These are phyloP conservation scores for Aspergillus oerlinghausenensis DNA, from an alignment of 2,329 filamentous ascomycete species.

Conservation along the genomic window DNA sequence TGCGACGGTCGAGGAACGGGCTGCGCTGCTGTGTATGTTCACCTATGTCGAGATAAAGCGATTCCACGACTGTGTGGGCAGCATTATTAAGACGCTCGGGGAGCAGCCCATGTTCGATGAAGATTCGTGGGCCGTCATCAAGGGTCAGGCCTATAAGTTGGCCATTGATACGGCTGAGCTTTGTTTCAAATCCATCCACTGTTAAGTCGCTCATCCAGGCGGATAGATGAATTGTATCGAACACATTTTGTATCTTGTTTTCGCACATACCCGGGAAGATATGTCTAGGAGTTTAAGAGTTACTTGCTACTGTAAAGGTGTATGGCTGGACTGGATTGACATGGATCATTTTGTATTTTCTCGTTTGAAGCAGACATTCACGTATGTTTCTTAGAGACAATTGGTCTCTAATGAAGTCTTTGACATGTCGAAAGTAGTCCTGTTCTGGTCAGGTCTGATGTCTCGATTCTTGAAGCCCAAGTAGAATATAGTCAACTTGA, in stretches of 20 bases:
- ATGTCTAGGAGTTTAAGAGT: neutral
- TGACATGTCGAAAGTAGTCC: too few species aligned
- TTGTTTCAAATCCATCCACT: neutral
- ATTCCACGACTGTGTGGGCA: neutral
- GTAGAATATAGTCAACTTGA: neutral
- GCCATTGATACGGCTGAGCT: neutral
- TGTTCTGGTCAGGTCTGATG: too few species aligned
- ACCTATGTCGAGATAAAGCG: constrained; percentile 3
- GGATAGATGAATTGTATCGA: neutral
- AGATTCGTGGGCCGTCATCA: constrained; percentile 4
- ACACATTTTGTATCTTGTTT: neutral
- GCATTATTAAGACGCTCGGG: neutral
- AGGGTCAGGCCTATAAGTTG: constrained; percentile 1
- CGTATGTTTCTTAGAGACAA: neutral
- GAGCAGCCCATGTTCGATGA: constrained; percentile 1
- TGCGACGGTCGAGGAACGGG: neutral
- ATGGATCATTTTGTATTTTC: neutral
- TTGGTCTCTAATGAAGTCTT: too few species aligned
- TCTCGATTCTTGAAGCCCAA: too few species aligned
- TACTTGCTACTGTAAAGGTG: neutral
- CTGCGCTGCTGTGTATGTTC: neutral
- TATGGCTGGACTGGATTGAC: neutral
- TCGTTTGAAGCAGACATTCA: neutral
- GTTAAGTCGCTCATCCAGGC: neutral
- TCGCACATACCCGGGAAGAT: neutral